Evolutionary conservation across 306 rosid species (phyloP), one percentile per base, ranked within the genome.

Genomic region (Trifolium dubium): DNA sequence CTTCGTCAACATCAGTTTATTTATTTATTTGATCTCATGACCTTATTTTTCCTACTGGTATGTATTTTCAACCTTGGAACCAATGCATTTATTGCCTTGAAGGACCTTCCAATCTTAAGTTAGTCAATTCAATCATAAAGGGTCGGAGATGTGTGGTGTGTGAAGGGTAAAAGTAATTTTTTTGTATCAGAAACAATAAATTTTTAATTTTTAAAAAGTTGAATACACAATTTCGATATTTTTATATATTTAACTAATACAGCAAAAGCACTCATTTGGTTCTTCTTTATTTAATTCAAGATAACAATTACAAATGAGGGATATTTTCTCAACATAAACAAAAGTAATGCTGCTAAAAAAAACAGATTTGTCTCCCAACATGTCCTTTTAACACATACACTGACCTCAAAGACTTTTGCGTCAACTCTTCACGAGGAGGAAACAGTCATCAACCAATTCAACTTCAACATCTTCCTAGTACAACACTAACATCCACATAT

Each of bases 31-130:
- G 1, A 35, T 14, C 8, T 17, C 30, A 53, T 18, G 18, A 30
- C 31, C 5, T 54, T 8, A 18, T 19, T 18, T 49, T 19, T 19
- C 5, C 13, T 54, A 54, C 18, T 54, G 30, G 2, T 59, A 59
- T 5, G 2, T 13, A 60, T 31, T 8, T 60, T 60, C 17, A 58
- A 58, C 39, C 2, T 30, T 58, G 19, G 41, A 14, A 30, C 64
- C 64, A 59, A 59, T 59, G 13, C 14, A 0, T 60, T 60, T 13
- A n/a, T 31, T 60, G 19, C 65, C 23, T 14, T 60, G 65, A 60
- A 31, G 12, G 41, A 60, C 41, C 65, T 60, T 60, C 40, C 65
- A 60, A 60, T 31, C 41, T 60, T 31, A 60, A 60, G 65, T 14
- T 40, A 31, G 66, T 60, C 66, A 60, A 60, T 31, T n/a, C 23